Base-by-base conservation (phyloP, 2,329 filamentous ascomycete genomes). In the Xylaria polymorpha region DNA sequence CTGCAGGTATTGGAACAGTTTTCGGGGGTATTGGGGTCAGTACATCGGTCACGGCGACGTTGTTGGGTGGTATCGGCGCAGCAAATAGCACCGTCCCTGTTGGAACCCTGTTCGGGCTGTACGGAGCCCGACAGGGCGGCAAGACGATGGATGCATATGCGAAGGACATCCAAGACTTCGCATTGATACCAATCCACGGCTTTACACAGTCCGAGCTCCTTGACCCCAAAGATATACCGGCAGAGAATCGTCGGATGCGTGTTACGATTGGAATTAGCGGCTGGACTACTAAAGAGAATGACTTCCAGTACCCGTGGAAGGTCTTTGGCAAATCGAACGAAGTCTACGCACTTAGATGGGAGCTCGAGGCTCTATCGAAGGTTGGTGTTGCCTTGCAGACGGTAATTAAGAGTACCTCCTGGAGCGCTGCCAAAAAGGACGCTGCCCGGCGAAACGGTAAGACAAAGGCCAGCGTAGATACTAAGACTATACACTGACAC, bases 91-190 rank as follows among this genome's bases (percentile, higher is more conserved):
- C 91, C 5, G 87, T 96, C 18, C 84, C 94, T 50, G 91, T 97
- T 37, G 95, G 94, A 18, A 89, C 92, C 44, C 83, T 98, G 46
- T 98, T 98, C 76, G 96, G 96, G 9, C 93, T 96, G n/a, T 97
- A 97, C 77, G 92, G 92, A 51, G 90, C 91, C 1, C 88, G 91
- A 43, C 94, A 97, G 85, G 92, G 92, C 0, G 89, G 90, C 61
- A 91, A 94, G 78, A 93, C 94, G 85, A 92, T 98, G 85, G 93
- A 97, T 72, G 86, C 91, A n/a, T 97, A 97, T 78, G 88, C 92
- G 12, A 90, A 90, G 73, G 94, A 97, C 72, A 91, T 98, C 18
- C 90, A 93, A 74, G 94, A 98, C 77, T 97, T 98, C 79, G 93
- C 89, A 0, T 93, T 98, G 75, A 81, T 97, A 12, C 92, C 94